Conservation (phyloP, 2,329 filamentous ascomycete genomes). For the Botryotinia calthae region DNA sequence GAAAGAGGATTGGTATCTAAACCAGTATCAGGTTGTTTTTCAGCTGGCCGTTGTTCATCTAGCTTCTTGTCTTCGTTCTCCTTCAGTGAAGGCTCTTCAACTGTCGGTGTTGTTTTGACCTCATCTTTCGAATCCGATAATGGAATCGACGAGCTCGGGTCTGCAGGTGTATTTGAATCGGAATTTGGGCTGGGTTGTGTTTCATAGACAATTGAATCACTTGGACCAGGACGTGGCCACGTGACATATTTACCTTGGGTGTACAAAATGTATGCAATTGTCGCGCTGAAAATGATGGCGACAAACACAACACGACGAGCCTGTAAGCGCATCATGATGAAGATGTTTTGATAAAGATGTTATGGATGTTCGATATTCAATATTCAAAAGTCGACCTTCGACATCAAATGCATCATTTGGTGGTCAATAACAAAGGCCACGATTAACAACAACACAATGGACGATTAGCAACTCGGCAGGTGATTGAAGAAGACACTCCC, state of each 20-base stretch:
- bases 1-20: background rate
- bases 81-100: background rate
- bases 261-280: slow-evolving; percentile 3
- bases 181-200: background rate
- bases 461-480: background rate
- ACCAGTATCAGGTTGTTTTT: background rate
- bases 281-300: slow-evolving; percentile 1
- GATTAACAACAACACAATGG: background rate
- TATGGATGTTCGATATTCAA: background rate
- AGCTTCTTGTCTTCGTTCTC: slow-evolving; percentile 3
- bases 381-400: background rate
- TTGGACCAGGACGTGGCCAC: background rate
- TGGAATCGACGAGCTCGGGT: background rate
- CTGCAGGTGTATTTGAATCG: background rate
- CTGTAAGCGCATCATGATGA: slow-evolving; percentile 7
- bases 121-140: background rate
- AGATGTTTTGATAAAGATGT: background rate
- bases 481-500: background rate
- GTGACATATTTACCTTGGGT: background rate
- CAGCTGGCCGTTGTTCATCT: background rate
- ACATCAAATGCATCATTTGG: background rate
- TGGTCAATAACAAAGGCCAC: background rate
- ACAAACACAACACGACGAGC: background rate
- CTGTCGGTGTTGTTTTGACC: background rate
- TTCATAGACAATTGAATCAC: background rate